Evolutionary conservation across 1,139 yeast genomes (phyloP).

Genomic region (Magnusiomyces tetraspermus): DNA sequence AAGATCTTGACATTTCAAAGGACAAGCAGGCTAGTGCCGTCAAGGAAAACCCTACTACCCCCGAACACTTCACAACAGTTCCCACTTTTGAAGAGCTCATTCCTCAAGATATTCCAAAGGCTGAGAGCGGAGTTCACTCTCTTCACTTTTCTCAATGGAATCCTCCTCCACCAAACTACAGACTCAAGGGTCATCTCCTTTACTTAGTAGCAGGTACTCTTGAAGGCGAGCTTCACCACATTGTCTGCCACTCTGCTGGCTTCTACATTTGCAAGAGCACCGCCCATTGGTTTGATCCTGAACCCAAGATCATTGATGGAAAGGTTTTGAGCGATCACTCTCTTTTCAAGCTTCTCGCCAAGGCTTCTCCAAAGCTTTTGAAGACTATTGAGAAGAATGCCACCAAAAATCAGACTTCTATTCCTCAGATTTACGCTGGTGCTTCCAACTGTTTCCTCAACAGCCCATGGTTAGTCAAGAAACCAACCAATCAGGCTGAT

Average conservation of each 20-base stretch:
- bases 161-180: slow-evolving; percentile 61
- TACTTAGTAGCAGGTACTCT: slow-evolving; percentile 68
- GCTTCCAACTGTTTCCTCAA: slow-evolving; percentile 55
- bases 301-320: slow-evolving; percentile 35
- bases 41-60: slow-evolving; percentile 9
- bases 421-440: slow-evolving; percentile 48
- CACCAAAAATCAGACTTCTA: slow-evolving; percentile 37
- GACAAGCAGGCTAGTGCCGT: slow-evolving; percentile 14
- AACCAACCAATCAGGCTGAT: slow-evolving; percentile 41
- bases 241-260: slow-evolving; percentile 72
- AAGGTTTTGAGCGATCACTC: slow-evolving; percentile 37
- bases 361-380: slow-evolving; percentile 46
- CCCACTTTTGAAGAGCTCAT: slow-evolving; percentile 1
- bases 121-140: slow-evolving; percentile 9
- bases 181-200: slow-evolving; percentile 65
- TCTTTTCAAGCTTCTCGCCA: slow-evolving; percentile 44
- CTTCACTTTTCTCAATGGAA: slow-evolving; percentile 67
- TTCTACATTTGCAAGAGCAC: slow-evolving; percentile 68
- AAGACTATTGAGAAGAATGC: slow-evolving; percentile 37
- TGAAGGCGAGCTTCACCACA: slow-evolving; percentile 69
- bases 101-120: slow-evolving; percentile 4
- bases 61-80: slow-evolving; percentile 1
- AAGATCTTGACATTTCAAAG: slow-evolving; percentile 21
- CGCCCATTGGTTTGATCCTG: slow-evolving; percentile 59
- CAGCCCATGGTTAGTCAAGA: slow-evolving; percentile 66